Percentiles rank a stretch among this genome's conserved stretches.
These are phyloP conservation scores for Colletotrichum costaricense DNA, from an alignment of 2,329 filamentous ascomycete species.

Conservation along the genomic window DNA sequence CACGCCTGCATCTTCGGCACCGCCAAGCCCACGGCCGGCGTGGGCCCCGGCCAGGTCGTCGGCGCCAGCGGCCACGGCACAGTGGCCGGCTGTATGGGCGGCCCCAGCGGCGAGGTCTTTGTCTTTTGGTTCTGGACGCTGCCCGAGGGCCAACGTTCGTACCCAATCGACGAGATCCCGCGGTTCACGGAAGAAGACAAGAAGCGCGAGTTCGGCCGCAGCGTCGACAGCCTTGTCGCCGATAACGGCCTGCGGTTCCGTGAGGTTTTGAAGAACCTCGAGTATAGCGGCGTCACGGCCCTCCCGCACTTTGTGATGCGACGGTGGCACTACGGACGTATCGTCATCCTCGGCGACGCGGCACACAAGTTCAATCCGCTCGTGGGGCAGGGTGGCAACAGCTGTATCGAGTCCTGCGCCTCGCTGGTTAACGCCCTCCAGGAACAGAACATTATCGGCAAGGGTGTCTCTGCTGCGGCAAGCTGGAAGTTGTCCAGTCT, in stretches of 20 bases:
- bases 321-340: slow-evolving; percentile 45
- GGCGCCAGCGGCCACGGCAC: slow-evolving; percentile 17
- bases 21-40: slow-evolving; percentile 14
- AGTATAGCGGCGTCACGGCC: slow-evolving; percentile 29
- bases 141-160: slow-evolving; percentile 9
- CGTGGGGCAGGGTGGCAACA: slow-evolving; percentile 43
- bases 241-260: slow-evolving; percentile 15
- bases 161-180: slow-evolving; percentile 26
- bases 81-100: slow-evolving; percentile 23
- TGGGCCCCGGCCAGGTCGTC: slow-evolving; percentile 12
- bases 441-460: background rate
- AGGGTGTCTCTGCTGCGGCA: background rate
- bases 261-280: slow-evolving; percentile 4
- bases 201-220: slow-evolving; percentile 14
- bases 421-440: slow-evolving; percentile 40
- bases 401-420: slow-evolving; percentile 42
- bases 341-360: slow-evolving; percentile 47
- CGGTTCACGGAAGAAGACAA: slow-evolving; percentile 21
- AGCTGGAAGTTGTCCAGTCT: slow-evolving; percentile 2
- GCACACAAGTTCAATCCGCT: slow-evolving; percentile 49
- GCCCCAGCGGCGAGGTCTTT: slow-evolving; percentile 5
- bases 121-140: slow-evolving; percentile 33
- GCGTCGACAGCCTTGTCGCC: background rate
- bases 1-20: slow-evolving; percentile 33
- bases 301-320: slow-evolving; percentile 33